phyloP scores from a whole-genome alignment of 163 green algal genomes.

The Coccomyxa subellipsoidea region DNA sequence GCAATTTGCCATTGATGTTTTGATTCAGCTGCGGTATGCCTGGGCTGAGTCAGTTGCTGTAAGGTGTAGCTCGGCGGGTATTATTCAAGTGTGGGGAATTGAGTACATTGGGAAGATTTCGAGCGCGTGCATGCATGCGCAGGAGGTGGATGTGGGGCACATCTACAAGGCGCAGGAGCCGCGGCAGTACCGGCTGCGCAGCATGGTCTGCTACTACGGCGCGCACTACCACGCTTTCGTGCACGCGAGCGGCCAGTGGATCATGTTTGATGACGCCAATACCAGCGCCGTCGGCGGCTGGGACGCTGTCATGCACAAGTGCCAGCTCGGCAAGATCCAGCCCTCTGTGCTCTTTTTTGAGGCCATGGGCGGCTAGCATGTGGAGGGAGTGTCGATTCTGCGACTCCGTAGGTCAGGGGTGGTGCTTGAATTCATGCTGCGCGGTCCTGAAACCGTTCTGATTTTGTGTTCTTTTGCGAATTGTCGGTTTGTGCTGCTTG shows the following conservation, averaged over 20 bases:
- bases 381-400: not conserved
- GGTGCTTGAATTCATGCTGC: no score
- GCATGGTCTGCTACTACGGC: conserved; percentile 51
- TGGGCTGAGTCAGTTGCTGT: no score
- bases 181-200: conserved; percentile 31
- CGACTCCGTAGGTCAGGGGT: no score
- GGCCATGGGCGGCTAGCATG: not conserved
- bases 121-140: no score
- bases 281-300: not conserved
- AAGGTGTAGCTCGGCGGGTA: no score
- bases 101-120: no score
- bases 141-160: conserved; percentile 32
- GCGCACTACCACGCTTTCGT: conserved; percentile 48
- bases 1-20: no score
- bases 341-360: conserved; percentile 12
- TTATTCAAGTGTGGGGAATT: no score
- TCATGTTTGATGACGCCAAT: conserved; percentile 44
- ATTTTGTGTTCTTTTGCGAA: no score
- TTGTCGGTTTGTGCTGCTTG: no score
- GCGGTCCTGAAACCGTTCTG: no score
- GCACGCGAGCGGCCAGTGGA: conserved; percentile 26
- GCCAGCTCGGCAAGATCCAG: conserved; percentile 7
- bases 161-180: conserved; percentile 19
- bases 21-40: no score
- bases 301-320: not conserved